These are phyloP conservation scores for Nakataea oryzae DNA, from an alignment of 2,329 filamentous ascomycete species.

Conservation along the genomic window DNA sequence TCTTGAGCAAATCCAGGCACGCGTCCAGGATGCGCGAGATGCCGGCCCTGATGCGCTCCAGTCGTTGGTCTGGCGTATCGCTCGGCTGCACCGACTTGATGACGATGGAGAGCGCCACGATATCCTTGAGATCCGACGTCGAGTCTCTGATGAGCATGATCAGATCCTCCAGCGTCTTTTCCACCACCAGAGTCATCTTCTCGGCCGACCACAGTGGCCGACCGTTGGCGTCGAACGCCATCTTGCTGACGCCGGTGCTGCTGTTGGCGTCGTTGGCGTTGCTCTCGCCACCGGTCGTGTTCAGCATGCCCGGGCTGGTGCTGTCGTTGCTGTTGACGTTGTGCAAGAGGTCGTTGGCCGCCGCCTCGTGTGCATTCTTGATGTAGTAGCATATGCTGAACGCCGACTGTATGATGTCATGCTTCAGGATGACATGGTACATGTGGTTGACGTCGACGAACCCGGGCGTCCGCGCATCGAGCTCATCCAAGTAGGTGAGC, in stretches of 20 bases:
- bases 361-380: constrained; percentile 18
- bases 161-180: constrained; percentile 11
- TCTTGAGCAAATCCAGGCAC: constrained; percentile 9
- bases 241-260: background rate
- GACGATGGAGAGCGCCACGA: constrained; percentile 12
- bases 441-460: constrained; percentile 39
- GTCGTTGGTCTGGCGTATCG: constrained; percentile 5
- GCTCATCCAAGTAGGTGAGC: constrained; percentile 43
- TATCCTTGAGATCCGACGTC: constrained; percentile 12
- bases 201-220: constrained; percentile 11
- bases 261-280: background rate
- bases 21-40: constrained; percentile 10
- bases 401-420: constrained; percentile 43
- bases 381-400: constrained; percentile 47
- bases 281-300: background rate
- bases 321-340: background rate
- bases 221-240: background rate
- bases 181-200: constrained; percentile 12
- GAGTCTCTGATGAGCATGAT: constrained; percentile 10
- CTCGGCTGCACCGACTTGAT: constrained; percentile 13
- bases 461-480: constrained; percentile 34
- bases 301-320: background rate
- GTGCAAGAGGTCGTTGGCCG: too few species aligned
- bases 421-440: constrained; percentile 41
- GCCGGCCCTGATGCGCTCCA: constrained; percentile 9